Evolutionary conservation across 352 stramenopile genomes (phyloP), one percentile per base, ranked within the genome.

Genomic region (Peronospora belbahrii): DNA sequence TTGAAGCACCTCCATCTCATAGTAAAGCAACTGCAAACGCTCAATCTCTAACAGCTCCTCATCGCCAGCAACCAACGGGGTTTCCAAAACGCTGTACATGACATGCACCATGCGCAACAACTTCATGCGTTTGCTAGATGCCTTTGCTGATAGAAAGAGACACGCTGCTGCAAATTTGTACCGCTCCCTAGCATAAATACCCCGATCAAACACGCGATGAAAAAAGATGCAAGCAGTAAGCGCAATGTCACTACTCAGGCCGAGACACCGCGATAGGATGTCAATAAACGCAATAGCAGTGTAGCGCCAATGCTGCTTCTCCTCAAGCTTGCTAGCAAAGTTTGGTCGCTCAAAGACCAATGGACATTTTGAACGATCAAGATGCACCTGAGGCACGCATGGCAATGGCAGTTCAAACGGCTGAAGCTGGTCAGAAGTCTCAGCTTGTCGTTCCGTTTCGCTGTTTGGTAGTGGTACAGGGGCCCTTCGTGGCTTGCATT

Each of bases 21-120:
- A 93, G 41, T 87, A 78, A 4, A 93, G 65, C 46, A 93, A 48
- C 43, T 90, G 81, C 55, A 93, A 67, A 11, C 81, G 81, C 55
- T 93, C 81, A 11, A 93, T 61, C 36, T 93, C 81, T n/a, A 90
- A 51, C n/a, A 89, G 56, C 22, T 93, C 81, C 60, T 93, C 81
- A 36, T 90, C 72, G 4, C 81, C 81, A 28, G 62, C 64, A 33
- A 88, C 54, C 15, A 93, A 49, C 4, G 78, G 76, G 0, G 55
- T 68, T 52, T 93, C 78, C 19, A 93, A 48, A 28, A 90, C 88
- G 43, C 89, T 78, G 56, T 90, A 83, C 78, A 90, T 93, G 25
- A 78, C 70, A 37, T 75, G 68, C 31, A 89, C 78, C 81, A 93
- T 93, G 5, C 78, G 81, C 22, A 93, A 51, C 33, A 93, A 54